These are phyloP conservation scores for Yamadazyma dushanensis DNA, from an alignment of 1,139 yeast species.

Conservation along the genomic window DNA sequence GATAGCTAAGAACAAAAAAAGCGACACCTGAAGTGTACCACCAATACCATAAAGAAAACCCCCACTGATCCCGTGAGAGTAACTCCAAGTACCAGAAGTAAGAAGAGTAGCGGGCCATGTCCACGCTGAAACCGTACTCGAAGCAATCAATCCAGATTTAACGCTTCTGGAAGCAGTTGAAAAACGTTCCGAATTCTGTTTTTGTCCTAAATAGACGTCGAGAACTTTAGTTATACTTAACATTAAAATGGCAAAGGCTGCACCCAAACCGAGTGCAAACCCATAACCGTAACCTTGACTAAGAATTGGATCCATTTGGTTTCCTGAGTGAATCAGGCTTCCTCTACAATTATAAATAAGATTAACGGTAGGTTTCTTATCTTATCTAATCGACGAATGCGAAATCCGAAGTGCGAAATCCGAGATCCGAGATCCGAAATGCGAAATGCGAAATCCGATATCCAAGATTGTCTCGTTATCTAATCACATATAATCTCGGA, in stretches of 20 bases:
- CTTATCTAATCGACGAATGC: constrained; percentile 5
- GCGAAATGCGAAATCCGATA: not conserved
- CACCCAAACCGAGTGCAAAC: constrained; percentile 39
- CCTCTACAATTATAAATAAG: not conserved
- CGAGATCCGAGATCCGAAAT: constrained; percentile 14
- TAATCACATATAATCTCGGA: not conserved
- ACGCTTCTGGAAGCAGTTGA: constrained; percentile 40
- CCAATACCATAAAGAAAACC: constrained; percentile 77
- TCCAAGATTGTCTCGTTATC: not conserved
- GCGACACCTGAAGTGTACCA: constrained; percentile 69
- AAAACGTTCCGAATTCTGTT: constrained; percentile 39
- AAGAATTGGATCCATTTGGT: constrained; percentile 19
- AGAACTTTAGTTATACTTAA: constrained; percentile 29
- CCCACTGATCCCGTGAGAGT: constrained; percentile 43
- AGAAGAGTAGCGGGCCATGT: constrained; percentile 43
- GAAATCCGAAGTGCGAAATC: constrained; percentile 8
- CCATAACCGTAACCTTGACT: constrained; percentile 36
- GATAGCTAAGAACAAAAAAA: constrained; percentile 73
- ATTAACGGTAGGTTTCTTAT: not conserved
- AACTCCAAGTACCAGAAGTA: constrained; percentile 34
- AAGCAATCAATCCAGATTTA: constrained; percentile 36
- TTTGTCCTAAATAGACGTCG: constrained; percentile 31
- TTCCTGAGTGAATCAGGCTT: too few species aligned
- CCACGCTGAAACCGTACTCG: constrained; percentile 41
- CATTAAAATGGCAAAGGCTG: constrained; percentile 41